Percentiles rank a stretch among this genome's conserved stretches.
phyloP scores from a whole-genome alignment of 768 basidiomycete species.

The Podaxis sp. region DNA sequence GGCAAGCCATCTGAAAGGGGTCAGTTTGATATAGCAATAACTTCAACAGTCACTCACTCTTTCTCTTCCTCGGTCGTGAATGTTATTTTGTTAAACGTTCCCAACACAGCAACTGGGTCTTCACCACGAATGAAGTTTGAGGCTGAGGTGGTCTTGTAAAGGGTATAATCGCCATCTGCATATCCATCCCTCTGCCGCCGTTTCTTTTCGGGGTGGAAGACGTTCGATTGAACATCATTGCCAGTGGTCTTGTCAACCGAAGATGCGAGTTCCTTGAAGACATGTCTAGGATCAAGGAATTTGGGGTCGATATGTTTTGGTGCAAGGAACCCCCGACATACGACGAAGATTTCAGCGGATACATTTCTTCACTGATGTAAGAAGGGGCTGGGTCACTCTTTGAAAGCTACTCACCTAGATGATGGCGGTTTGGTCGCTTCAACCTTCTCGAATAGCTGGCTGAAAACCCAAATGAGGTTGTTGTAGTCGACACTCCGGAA shows the following conservation, averaged over 20 bases:
- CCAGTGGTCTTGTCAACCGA: slow-evolving; percentile 51
- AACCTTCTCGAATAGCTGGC: slow-evolving; percentile 92
- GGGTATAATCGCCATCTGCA: slow-evolving; percentile 88
- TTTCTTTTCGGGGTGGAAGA: slow-evolving; percentile 98
- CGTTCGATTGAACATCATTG: slow-evolving; percentile 79
- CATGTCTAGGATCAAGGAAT: slow-evolving; percentile 95
- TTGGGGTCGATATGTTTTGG: slow-evolving; percentile 97
- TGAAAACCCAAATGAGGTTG: slow-evolving; percentile 98
- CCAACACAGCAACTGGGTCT: slow-evolving; percentile 81
- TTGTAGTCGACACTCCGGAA: slow-evolving; percentile 99
- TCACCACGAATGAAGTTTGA: slow-evolving; percentile 63
- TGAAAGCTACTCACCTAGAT: slow-evolving; percentile 62
- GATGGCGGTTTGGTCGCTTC: slow-evolving; percentile 99
- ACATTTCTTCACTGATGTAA: slow-evolving; percentile 69
- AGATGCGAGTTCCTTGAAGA: slow-evolving; percentile 85
- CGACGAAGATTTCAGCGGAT: slow-evolving; percentile 99
- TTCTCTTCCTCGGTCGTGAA: slow-evolving; percentile 87
- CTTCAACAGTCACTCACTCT: slow-evolving; percentile 41
- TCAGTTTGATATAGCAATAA: slow-evolving; percentile 1
- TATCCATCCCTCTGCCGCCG: slow-evolving; percentile 92
- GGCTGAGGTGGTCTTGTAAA: slow-evolving; percentile 74
- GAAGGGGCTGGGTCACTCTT: neutral
- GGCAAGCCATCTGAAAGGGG: slow-evolving; percentile 61
- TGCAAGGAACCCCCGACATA: slow-evolving; percentile 92
- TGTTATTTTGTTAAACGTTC: slow-evolving; percentile 71